Percentiles rank a stretch among this genome's conserved stretches.
These are phyloP conservation scores for Monoraphidium neglectum DNA, from an alignment of 139 green algal genomes.

Conservation along the genomic window DNA sequence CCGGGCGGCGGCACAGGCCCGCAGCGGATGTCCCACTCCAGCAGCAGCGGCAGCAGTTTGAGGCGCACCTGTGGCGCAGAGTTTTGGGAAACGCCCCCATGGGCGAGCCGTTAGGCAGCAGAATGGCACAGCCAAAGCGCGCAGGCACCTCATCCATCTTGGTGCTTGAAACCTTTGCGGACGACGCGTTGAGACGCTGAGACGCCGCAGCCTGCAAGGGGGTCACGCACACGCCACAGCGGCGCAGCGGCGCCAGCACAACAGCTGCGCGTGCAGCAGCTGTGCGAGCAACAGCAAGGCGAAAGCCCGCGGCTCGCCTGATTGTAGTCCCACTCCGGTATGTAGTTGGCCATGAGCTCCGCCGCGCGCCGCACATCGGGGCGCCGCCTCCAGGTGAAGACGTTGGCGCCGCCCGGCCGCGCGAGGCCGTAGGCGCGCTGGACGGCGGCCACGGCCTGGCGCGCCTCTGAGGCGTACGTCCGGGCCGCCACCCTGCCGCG, in stretches of 20 bases:
- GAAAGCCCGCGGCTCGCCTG: too few species aligned
- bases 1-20: constrained; percentile 17
- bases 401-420: constrained; percentile 13
- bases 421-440: constrained; percentile 18
- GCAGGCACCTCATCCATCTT: too few species aligned
- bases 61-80: constrained; percentile 26
- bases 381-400: constrained; percentile 44
- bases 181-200: too few species aligned
- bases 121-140: too few species aligned
- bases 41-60: constrained; percentile 69
- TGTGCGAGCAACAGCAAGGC: too few species aligned
- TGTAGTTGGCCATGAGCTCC: constrained; percentile 34
- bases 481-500: constrained; percentile 20
- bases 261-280: too few species aligned
- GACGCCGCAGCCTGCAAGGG: too few species aligned
- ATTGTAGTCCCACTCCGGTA: constrained; percentile 44
- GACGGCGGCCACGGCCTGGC: constrained; percentile 6
- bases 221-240: too few species aligned
- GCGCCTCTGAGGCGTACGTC: constrained; percentile 26
- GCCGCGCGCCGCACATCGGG: constrained; percentile 37
- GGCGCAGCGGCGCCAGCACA: too few species aligned
- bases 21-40: constrained; percentile 72
- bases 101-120: too few species aligned
- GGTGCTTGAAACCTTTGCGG: too few species aligned
- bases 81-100: too few species aligned